Conservation (phyloP, 495 filamentous ascomycete species). For the Daldinia grandis region DNA sequence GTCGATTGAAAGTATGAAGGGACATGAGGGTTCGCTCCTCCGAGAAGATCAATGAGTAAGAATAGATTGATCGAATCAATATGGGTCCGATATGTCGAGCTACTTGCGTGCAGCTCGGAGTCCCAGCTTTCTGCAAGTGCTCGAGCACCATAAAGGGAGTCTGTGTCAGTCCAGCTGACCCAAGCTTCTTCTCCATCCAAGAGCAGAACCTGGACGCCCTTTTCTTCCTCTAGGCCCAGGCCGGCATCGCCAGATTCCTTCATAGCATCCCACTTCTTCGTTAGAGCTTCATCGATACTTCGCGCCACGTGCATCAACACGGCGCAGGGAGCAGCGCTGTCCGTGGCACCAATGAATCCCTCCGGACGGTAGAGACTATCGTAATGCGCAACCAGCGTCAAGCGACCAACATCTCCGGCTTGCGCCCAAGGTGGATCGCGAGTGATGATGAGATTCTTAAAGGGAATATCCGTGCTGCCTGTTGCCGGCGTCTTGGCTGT, state of each 20-base stretch:
- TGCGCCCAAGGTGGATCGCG: constrained; percentile 82
- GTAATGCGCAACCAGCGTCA: constrained; percentile 94
- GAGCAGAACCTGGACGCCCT: constrained; percentile 84
- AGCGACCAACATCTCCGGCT: constrained; percentile 70
- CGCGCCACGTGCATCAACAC: constrained; percentile 75
- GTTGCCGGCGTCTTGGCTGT: constrained; percentile 76
- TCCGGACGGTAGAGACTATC: constrained; percentile 78
- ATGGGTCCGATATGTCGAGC: constrained; percentile 74
- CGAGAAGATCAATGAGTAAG: constrained; percentile 87
- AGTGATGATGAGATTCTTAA: constrained; percentile 80
- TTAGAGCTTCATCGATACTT: constrained; percentile 52
- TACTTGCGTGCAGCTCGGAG: constrained; percentile 66
- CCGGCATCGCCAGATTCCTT: constrained; percentile 47
- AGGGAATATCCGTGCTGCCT: constrained; percentile 71
- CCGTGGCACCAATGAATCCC: constrained; percentile 88
- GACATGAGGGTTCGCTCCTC: constrained; percentile 68
- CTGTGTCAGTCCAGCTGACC: constrained; percentile 72
- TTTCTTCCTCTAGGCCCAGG: constrained; percentile 50
- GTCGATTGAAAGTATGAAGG: constrained; percentile 84
- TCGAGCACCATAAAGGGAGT: constrained; percentile 84
- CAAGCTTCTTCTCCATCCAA: constrained; percentile 95
- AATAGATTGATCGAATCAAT: constrained; percentile 82
- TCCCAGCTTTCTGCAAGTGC: constrained; percentile 84
- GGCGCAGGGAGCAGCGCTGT: constrained; percentile 88
- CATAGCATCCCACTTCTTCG: constrained; percentile 51